Evolutionary conservation across 2,329 filamentous ascomycete genomes (phyloP).

Genomic region (Tolypocladium pustulatum): DNA sequence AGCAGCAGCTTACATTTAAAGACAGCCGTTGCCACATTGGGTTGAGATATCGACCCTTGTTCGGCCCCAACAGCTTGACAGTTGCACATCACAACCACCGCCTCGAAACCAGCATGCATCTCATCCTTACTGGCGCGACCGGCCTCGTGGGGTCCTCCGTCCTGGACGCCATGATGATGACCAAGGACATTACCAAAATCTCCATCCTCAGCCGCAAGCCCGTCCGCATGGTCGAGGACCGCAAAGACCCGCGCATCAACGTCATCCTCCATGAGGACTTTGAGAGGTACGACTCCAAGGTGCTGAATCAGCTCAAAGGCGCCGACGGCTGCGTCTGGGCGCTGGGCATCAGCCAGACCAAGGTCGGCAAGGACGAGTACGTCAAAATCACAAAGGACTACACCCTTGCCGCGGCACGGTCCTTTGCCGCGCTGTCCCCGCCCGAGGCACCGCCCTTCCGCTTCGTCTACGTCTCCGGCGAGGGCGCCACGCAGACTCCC

Average conservation of each 20-base stretch:
- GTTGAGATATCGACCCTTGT: too few species aligned
- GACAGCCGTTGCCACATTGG: not conserved
- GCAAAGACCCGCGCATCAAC: slow-evolving; percentile 46
- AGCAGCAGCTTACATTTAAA: not conserved
- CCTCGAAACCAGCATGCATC: slow-evolving; percentile 35
- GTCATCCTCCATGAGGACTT: slow-evolving; percentile 64
- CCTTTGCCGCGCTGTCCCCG: slow-evolving; percentile 39
- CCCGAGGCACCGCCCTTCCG: slow-evolving; percentile 42
- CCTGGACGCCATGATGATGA: slow-evolving; percentile 50
- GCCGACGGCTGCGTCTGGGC: slow-evolving; percentile 67
- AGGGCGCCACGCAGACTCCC: slow-evolving; percentile 47
- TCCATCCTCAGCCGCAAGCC: slow-evolving; percentile 58
- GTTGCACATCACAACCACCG: not conserved
- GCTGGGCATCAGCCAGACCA: slow-evolving; percentile 51
- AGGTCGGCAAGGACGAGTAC: slow-evolving; percentile 55
- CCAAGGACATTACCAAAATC: slow-evolving; percentile 47
- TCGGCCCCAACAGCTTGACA: not conserved
- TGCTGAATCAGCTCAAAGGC: slow-evolving; percentile 50
- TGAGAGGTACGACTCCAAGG: slow-evolving; percentile 40
- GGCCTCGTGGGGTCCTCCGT: slow-evolving; percentile 53
- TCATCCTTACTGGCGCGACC: slow-evolving; percentile 59
- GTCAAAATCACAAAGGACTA: slow-evolving; percentile 58
- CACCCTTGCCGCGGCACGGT: slow-evolving; percentile 50
- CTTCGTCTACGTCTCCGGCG: slow-evolving; percentile 62
- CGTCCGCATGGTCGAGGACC: slow-evolving; percentile 49